Evolutionary conservation across 768 basidiomycete species (phyloP).

Genomic region (Tylopilus subfusipes): DNA sequence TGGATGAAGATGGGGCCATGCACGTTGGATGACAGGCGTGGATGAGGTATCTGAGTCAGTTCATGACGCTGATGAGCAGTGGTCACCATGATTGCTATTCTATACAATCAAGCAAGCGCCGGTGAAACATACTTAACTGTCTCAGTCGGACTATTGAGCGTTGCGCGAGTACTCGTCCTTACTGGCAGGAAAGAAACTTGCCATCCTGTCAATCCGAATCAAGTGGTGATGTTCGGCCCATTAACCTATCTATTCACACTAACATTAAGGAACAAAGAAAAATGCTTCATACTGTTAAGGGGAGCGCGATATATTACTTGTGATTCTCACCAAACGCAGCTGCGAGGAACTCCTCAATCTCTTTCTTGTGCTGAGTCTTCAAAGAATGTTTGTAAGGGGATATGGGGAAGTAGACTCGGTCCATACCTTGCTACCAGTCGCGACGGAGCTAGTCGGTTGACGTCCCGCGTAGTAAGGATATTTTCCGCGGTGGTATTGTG

Average conservation of each 20-base stretch:
- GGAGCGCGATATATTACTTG: background rate
- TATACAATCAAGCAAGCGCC: too few species aligned
- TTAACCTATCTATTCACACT: constrained; percentile 7
- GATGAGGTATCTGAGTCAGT: background rate
- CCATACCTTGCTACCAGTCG: constrained; percentile 84
- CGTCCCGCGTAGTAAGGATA: constrained; percentile 91
- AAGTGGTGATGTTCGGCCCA: background rate
- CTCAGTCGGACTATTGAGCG: too few species aligned
- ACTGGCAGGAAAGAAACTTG: background rate
- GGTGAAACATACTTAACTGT: too few species aligned
- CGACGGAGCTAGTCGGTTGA: constrained; percentile 87
- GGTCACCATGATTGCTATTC: too few species aligned
- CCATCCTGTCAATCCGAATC: background rate
- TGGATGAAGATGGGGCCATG: constrained; percentile 65
- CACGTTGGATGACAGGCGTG: constrained; percentile 28
- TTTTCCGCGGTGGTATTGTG: constrained; percentile 86
- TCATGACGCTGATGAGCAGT: too few species aligned
- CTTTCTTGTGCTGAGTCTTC: constrained; percentile 83
- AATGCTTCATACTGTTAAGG: background rate
- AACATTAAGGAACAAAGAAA: background rate
- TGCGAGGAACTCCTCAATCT: constrained; percentile 73
- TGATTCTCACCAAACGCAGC: constrained; percentile 47
- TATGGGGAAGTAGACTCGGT: background rate
- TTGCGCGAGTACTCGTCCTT: too few species aligned
- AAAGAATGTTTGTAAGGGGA: background rate